Conservation (phyloP, 768 basidiomycete genomes). For the Leccinellum rugosiceps region DNA sequence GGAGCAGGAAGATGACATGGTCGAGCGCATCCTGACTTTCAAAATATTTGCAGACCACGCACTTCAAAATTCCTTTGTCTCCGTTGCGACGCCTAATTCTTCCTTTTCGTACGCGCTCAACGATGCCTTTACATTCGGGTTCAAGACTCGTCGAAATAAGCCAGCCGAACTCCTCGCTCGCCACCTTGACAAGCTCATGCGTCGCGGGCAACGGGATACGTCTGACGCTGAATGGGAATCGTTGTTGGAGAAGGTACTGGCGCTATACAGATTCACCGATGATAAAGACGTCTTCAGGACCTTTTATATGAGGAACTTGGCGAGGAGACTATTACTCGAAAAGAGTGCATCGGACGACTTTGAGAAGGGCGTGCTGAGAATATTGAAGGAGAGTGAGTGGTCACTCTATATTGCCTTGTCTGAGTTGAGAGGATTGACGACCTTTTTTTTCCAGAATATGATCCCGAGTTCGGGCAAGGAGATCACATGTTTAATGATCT, state of each 20-base stretch:
- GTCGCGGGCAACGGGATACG: conserved; percentile 73
- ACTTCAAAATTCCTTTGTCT: conserved; percentile 50
- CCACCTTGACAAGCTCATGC: conserved; percentile 82
- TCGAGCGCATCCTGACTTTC: conserved; percentile 65
- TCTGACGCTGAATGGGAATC: conserved; percentile 62
- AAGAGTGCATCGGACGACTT: conserved; percentile 85
- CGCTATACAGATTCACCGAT: conserved; percentile 80
- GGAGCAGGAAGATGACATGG: conserved; percentile 72
- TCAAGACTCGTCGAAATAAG: conserved; percentile 73
- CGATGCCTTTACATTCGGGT: conserved; percentile 71
- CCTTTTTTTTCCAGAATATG: conserved; percentile 61
- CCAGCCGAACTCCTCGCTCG: conserved; percentile 94
- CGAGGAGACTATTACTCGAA: conserved; percentile 83
- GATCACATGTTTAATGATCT: conserved; percentile 96
- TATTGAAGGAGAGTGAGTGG: conserved; percentile 74
- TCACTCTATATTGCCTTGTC: neutral
- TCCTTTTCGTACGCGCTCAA: conserved; percentile 65
- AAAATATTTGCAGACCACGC: conserved; percentile 55
- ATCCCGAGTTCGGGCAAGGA: conserved; percentile 92
- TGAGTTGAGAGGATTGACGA: conserved; percentile 12
- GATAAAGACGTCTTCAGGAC: conserved; percentile 94
- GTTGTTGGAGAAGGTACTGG: conserved; percentile 63
- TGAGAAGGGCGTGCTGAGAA: conserved; percentile 80
- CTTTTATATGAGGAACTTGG: conserved; percentile 85
- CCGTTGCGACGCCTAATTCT: conserved; percentile 40